Evolutionary conservation across 768 basidiomycete species (phyloP).

Genomic region (Leccinum sublutescens): DNA sequence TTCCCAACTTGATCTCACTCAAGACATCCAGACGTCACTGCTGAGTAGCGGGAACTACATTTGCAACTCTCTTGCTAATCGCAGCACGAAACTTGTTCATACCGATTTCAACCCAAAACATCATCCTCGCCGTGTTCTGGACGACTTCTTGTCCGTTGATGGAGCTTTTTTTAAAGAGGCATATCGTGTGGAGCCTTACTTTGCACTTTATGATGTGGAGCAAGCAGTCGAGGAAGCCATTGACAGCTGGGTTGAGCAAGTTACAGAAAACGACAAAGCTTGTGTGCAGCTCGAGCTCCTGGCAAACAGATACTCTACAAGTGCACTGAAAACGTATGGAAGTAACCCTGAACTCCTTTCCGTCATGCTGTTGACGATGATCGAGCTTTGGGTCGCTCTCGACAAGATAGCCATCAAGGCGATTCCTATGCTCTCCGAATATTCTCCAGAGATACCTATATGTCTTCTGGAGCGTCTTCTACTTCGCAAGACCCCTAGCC

Average conservation of each 20-base stretch:
- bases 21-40: background rate
- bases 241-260: constrained; percentile 32
- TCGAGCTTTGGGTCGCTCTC: constrained; percentile 38
- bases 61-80: background rate
- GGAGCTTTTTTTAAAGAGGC: constrained; percentile 8
- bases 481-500: constrained; percentile 24
- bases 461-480: constrained; percentile 24
- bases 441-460: constrained; percentile 32
- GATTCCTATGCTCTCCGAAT: constrained; percentile 29
- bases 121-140: constrained; percentile 2
- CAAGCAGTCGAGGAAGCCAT: constrained; percentile 28
- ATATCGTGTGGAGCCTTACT: constrained; percentile 3
- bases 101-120: constrained; percentile 3
- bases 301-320: constrained; percentile 27
- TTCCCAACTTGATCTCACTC: background rate
- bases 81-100: background rate
- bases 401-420: constrained; percentile 23
- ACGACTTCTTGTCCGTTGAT: constrained; percentile 1
- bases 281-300: constrained; percentile 21
- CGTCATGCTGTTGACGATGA: constrained; percentile 37
- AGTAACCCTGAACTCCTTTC: constrained; percentile 40
- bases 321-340: constrained; percentile 26
- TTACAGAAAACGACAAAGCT: background rate
- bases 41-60: background rate
- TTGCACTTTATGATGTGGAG: constrained; percentile 39